Percentiles rank a stretch among this genome's conserved stretches.
These are phyloP conservation scores for Sinapis alba DNA, from an alignment of 441 rosid species.

Conservation along the genomic window DNA sequence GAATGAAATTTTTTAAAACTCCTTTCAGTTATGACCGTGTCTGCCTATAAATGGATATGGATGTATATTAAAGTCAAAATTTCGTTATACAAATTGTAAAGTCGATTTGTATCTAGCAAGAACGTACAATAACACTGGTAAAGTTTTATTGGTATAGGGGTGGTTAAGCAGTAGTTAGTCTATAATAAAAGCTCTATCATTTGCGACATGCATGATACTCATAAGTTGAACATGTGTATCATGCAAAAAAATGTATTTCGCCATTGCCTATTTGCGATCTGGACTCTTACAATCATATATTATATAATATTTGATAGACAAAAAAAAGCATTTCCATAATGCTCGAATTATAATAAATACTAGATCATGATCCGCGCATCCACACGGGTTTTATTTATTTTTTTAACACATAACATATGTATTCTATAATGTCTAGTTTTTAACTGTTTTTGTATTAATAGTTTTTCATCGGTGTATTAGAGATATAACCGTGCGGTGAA, in stretches of 20 bases:
- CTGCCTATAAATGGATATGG: slow-evolving; percentile 18
- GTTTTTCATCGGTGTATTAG: too few species aligned
- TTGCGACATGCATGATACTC: slow-evolving; percentile 2
- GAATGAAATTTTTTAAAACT: neutral
- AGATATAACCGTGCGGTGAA: too few species aligned
- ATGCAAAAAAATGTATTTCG: neutral
- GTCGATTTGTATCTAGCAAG: slow-evolving; percentile 13
- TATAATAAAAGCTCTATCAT: slow-evolving; percentile 26
- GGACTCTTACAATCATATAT: neutral
- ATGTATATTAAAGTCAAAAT: slow-evolving; percentile 1
- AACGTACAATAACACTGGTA: neutral
- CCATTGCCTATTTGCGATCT: slow-evolving; percentile 11
- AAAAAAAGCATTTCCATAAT: neutral
- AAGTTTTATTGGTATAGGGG: slow-evolving; percentile 21
- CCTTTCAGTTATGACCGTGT: slow-evolving; percentile 7
- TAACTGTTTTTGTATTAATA: too few species aligned
- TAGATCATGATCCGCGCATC: too few species aligned
- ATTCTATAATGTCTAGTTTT: too few species aligned
- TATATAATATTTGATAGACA: neutral
- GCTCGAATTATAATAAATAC: neutral
- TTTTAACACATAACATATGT: too few species aligned
- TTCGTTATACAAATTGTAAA: slow-evolving; percentile 11
- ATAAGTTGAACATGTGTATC: neutral
- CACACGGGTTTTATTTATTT: too few species aligned
- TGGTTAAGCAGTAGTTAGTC: slow-evolving; percentile 35